Evolutionary conservation across 1,284 basidiomycete genomes (phyloP), one percentile per base, ranked within the genome.

Genomic region (Singerocomus rubriflavus): DNA sequence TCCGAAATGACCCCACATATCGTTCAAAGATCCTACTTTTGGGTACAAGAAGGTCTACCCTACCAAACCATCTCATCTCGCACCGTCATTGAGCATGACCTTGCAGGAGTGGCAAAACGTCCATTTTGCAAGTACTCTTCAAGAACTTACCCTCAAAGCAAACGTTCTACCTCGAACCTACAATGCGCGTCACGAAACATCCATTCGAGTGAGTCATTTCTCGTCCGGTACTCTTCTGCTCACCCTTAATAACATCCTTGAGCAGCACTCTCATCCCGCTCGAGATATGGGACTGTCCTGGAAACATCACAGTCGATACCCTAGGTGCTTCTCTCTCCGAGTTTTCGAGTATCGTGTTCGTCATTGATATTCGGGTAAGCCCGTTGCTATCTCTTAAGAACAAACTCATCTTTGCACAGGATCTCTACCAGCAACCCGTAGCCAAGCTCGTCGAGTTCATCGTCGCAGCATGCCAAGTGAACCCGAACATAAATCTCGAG

Each of bases 251-350:
- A 29, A 46, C 53, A n/a, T 44, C 21, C 32, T 16, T 14, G 50
- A 57, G 53, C 64, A 96, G 94, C 69, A 89, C 93, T 34, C 86
- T 98, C 56, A 85, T 97, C 51, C 91, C 91, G 1, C 81, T 98
- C 25, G 91, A 98, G 66, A 84, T 98, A 64, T 98, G 93, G 92
- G 95, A 98, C 65, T 91, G 91, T 55, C 96, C 96, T 0, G 91
- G 91, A 27, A 91, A 86, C 51, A 82, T 85, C 47, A 85, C 91
- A 5, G 77, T 87, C 4, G 86, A 92, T 27, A 81, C 83, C 16
- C 77, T 93, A 21, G 86, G 85, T 16, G 79, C 79, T 2, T 80
- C 88, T 1, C 75, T 94, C 25, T 79, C 81, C 37, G 78, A 86
- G 30, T 93, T 94, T 62, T 79, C 88, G 1, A 84, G 85, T 0